Percentiles rank a stretch among this genome's conserved stretches.
phyloP scores from a whole-genome alignment of 371 early-diverging fungal genomes.

The Mortierella sp. region DNA sequence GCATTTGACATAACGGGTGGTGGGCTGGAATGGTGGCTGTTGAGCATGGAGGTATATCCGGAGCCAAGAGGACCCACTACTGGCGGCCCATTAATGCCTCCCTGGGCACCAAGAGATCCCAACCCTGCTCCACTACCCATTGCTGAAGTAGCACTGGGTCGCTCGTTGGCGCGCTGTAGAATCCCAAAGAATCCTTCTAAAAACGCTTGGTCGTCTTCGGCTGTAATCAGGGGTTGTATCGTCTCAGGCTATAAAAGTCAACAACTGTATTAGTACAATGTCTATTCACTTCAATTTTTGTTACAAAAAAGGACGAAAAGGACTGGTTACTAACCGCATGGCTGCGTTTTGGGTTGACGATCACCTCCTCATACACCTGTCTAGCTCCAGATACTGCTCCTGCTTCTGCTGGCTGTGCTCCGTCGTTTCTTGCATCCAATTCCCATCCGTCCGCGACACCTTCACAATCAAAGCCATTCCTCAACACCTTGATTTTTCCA shows the following conservation, averaged over 20 bases:
- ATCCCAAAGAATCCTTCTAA: conserved; percentile 81
- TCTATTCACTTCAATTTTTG: not conserved
- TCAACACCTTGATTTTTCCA: conserved; percentile 83
- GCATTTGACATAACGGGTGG: conserved; percentile 18
- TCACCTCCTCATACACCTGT: conserved; percentile 60
- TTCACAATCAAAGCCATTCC: conserved; percentile 81
- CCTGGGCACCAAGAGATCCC: conserved; percentile 41
- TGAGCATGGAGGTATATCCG: conserved; percentile 44
- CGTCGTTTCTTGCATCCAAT: conserved; percentile 2
- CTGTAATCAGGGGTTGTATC: conserved; percentile 59
- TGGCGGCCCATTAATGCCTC: conserved; percentile 50
- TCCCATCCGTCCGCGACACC: conserved; percentile 72
- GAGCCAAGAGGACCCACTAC: conserved; percentile 59
- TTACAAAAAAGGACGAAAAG: not conserved
- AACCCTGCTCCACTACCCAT: conserved; percentile 20
- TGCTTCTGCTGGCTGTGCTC: conserved; percentile 2
- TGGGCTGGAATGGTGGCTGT: conserved; percentile 51
- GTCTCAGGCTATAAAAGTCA: conserved; percentile 44
- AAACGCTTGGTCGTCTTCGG: conserved; percentile 90
- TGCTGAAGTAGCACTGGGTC: conserved; percentile 38
- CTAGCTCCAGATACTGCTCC: conserved; percentile 48
- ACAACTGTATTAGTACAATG: not conserved
- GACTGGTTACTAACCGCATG: conserved; percentile 36
- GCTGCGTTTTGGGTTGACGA: conserved; percentile 47
- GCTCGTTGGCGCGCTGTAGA: conserved; percentile 63